phyloP scores from a whole-genome alignment of 176 grass and related monocot species.

The Ensete ventricosum region DNA sequence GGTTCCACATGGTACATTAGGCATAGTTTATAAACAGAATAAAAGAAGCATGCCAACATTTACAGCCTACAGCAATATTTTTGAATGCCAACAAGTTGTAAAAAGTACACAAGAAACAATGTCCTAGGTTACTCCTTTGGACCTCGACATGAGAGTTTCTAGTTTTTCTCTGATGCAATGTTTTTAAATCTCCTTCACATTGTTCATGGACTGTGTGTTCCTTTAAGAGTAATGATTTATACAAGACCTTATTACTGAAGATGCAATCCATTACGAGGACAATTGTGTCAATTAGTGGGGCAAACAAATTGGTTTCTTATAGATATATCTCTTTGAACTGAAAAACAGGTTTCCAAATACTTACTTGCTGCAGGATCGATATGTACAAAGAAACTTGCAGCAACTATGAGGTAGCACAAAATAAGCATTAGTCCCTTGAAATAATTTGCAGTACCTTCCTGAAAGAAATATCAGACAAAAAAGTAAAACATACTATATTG shows the following conservation, averaged over 20 bases:
- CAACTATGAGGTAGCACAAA: conserved; percentile 21
- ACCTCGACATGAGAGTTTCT: no score
- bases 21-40: background rate
- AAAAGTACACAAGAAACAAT: no score
- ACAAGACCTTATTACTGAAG: no score
- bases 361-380: conserved; percentile 15
- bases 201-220: background rate
- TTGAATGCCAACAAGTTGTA: background rate
- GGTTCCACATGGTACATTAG: background rate
- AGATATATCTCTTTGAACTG: background rate
- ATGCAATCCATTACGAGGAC: background rate
- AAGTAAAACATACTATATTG: background rate
- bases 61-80: background rate
- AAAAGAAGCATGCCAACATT: background rate
- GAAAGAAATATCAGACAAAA: background rate
- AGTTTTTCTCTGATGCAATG: no score
- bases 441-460: conserved; percentile 23
- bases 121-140: no score
- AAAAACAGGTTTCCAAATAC: background rate
- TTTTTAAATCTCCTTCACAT: no score
- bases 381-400: conserved; percentile 23
- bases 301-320: background rate
- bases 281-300: background rate
- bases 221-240: background rate
- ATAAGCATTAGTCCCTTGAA: conserved; percentile 23